Evolutionary conservation across 345 rosid genomes (phyloP), one percentile per base, ranked within the genome.

Genomic region (Salix arbutifolia): DNA sequence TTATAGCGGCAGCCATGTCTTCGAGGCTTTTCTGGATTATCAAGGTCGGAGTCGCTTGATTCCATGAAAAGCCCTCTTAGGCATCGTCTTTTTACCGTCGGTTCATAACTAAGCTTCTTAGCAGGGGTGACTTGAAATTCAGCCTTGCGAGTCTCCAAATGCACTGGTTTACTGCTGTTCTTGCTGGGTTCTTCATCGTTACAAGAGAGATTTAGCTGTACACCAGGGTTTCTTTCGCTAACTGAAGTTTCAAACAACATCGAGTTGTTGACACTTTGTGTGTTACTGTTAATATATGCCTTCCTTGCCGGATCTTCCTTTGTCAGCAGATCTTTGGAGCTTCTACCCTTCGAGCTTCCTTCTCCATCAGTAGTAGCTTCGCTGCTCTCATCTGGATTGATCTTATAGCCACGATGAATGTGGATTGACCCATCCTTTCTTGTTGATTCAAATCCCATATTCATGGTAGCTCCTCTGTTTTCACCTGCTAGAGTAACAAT

Each of bases 391-490:
- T 88, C 86, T 46, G 90, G 90, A 53, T 89, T 86, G 78, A 72
- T 73, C 84, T 83, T 84, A 78, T 92, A 94, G 31, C 90, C 90
- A 16, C 92, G 85, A 77, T 72, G 88, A 78, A 89, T 92, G 75
- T 82, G 91, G 75, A 90, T 73, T 12, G 86, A 85, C 31, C 81
- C 89, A 6, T 78, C 88, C 80, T 81, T 88, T 81, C 70, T 86
- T 44, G 74, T 65, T 40, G 87, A 82, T 53, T 88, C 94, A 37
- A 87, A 79, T 73, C 80, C 83, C 73, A 89, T 8, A 61, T 84
- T 79, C 94, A 91, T 92, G 40, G 83, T 79, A 2, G 96, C 98
- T 80, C 98, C 99, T 84, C 76, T 89, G 85, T 92, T 94, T 82
- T 96, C 98, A 19, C 98, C 98, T 5, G 97, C 90, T 56, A 94